Conservation (phyloP, 148 eudicot genomes). For the Oxyria digyna region DNA sequence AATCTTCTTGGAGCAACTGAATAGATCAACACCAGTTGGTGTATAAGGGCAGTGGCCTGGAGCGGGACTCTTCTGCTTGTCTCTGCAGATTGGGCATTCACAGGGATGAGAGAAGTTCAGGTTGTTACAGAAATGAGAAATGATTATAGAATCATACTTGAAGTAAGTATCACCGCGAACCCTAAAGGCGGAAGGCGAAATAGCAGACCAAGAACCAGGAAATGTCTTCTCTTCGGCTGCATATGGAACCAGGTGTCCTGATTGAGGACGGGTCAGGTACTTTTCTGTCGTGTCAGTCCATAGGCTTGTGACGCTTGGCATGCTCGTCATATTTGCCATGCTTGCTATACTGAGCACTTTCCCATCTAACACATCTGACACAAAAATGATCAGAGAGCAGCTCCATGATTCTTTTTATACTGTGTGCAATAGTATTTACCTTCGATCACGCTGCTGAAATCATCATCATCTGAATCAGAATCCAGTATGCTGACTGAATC, state of each 20-base stretch:
- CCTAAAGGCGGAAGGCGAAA: conserved; percentile 60
- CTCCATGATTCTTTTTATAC: not conserved
- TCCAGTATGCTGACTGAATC: conserved; percentile 62
- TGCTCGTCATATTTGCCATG: not conserved
- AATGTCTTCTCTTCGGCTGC: conserved; percentile 28
- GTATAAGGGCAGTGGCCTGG: conserved; percentile 54
- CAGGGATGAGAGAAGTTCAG: not conserved
- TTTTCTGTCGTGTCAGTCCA: conserved; percentile 35
- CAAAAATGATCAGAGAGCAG: not conserved
- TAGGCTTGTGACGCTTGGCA: conserved; percentile 10
- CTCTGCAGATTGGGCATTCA: conserved; percentile 31
- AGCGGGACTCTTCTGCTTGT: conserved; percentile 51
- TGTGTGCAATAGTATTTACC: conserved; percentile 23
- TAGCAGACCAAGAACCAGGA: conserved; percentile 49
- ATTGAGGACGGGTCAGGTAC: conserved; percentile 34
- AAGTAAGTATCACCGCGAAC: conserved; percentile 62
- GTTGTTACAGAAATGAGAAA: not conserved
- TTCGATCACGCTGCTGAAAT: conserved; percentile 56
- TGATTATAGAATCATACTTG: conserved; percentile 25
- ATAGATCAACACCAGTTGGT: conserved; percentile 69
- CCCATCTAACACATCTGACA: conserved; percentile 19
- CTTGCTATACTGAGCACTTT: conserved; percentile 17
- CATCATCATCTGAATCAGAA: conserved; percentile 49
- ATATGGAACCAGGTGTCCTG: conserved; percentile 44
- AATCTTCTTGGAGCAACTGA: conserved; percentile 50